phyloP scores from a whole-genome alignment of 345 rosid genomes.

The Salix caprea region DNA sequence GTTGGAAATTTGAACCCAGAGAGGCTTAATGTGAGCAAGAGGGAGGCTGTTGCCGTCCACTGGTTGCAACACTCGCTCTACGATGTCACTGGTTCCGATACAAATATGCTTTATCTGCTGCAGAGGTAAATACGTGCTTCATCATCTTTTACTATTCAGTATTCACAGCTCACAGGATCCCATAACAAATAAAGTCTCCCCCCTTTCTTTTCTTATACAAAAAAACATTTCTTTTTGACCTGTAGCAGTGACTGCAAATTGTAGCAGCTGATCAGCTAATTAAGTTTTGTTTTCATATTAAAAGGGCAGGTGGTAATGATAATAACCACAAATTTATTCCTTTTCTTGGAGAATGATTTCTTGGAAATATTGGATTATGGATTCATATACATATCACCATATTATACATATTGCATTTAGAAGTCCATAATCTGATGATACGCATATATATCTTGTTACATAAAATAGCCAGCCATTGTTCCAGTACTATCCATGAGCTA shows the following conservation, averaged over 20 bases:
- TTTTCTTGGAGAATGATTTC: neutral
- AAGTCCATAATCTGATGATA: neutral
- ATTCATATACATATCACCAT: neutral
- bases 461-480: neutral
- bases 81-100: constrained; percentile 93
- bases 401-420: neutral
- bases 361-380: neutral
- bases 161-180: constrained; percentile 11
- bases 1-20: constrained; percentile 84
- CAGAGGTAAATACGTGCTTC: constrained; percentile 54
- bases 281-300: neutral
- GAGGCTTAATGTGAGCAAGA: constrained; percentile 65
- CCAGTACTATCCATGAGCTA: neutral
- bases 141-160: neutral
- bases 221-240: neutral
- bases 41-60: constrained; percentile 95
- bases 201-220: neutral
- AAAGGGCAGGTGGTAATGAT: neutral
- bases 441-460: neutral
- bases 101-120: constrained; percentile 75
- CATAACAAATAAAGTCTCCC: neutral
- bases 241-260: neutral
- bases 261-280: neutral
- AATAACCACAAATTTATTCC: neutral
- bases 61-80: constrained; percentile 98